Evolutionary conservation across 73 alveolate species (phyloP).

Genomic region (Breviolum minutum): DNA sequence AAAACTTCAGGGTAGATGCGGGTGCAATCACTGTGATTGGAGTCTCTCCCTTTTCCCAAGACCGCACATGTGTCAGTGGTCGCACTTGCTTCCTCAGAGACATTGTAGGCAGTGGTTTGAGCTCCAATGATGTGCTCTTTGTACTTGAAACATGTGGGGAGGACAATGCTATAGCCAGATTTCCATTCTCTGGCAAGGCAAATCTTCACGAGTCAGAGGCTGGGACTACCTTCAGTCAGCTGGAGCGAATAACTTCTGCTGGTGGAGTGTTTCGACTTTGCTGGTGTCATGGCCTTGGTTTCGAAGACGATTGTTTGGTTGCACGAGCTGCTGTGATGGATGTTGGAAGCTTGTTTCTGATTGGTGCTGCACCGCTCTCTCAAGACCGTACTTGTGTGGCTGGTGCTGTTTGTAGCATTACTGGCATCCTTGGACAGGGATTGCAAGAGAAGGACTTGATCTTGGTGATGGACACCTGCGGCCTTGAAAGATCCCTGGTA

Average conservation of each 20-base stretch:
- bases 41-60: conserved; percentile 35
- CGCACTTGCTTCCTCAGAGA: conserved; percentile 65
- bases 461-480: conserved; percentile 58
- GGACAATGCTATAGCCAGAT: conserved; percentile 26
- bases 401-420: conserved; percentile 2
- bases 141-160: conserved; percentile 59
- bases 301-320: not conserved
- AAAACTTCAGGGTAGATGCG: conserved; percentile 14
- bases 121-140: conserved; percentile 40
- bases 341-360: conserved; percentile 1
- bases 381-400: conserved; percentile 63
- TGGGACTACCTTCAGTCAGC: conserved; percentile 49
- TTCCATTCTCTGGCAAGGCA: conserved; percentile 39
- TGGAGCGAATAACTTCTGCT: conserved; percentile 48
- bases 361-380: conserved; percentile 38
- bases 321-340: conserved; percentile 26
- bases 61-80: conserved; percentile 49
- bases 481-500: not conserved
- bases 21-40: conserved; percentile 38
- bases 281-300: conserved; percentile 35
- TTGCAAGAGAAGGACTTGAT: not conserved
- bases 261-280: conserved; percentile 54
- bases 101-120: conserved; percentile 10
- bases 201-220: not conserved
- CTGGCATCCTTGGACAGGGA: conserved; percentile 15